phyloP scores from a whole-genome alignment of 108 stramenopile genomes.

The Epithemia pelagica region DNA sequence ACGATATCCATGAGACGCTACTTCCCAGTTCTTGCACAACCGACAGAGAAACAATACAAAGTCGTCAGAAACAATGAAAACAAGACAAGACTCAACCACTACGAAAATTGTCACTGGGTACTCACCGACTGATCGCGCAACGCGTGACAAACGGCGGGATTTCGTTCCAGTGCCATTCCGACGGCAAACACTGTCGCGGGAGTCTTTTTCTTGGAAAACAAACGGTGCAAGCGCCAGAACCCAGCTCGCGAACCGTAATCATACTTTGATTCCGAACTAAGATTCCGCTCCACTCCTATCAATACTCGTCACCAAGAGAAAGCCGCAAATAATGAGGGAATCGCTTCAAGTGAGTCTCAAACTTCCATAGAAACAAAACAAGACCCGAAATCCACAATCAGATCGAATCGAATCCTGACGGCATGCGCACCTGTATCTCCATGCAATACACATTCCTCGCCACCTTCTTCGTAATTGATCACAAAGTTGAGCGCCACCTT shows the following conservation, averaged over 20 bases:
- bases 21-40: slow-evolving; percentile 64
- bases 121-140: slow-evolving; percentile 2
- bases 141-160: slow-evolving; percentile 63
- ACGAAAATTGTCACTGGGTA: neutral
- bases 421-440: slow-evolving; percentile 36
- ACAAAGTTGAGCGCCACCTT: slow-evolving; percentile 90
- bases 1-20: slow-evolving; percentile 85
- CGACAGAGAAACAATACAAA: neutral
- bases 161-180: slow-evolving; percentile 90
- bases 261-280: slow-evolving; percentile 89
- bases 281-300: slow-evolving; percentile 34
- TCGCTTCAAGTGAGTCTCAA: too few species aligned
- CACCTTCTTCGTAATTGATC: slow-evolving; percentile 95
- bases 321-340: too few species aligned
- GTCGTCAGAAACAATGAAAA: neutral
- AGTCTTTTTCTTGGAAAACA: slow-evolving; percentile 65
- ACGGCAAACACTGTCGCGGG: slow-evolving; percentile 91
- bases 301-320: too few species aligned
- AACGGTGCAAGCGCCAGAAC: slow-evolving; percentile 87
- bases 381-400: neutral
- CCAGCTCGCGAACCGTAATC: slow-evolving; percentile 91
- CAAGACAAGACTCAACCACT: neutral
- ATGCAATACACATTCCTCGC: slow-evolving; percentile 81
- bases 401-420: too few species aligned
- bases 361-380: too few species aligned